Evolutionary conservation across 1,284 basidiomycete genomes (phyloP).

Genomic region (Stereum hirsutum): DNA sequence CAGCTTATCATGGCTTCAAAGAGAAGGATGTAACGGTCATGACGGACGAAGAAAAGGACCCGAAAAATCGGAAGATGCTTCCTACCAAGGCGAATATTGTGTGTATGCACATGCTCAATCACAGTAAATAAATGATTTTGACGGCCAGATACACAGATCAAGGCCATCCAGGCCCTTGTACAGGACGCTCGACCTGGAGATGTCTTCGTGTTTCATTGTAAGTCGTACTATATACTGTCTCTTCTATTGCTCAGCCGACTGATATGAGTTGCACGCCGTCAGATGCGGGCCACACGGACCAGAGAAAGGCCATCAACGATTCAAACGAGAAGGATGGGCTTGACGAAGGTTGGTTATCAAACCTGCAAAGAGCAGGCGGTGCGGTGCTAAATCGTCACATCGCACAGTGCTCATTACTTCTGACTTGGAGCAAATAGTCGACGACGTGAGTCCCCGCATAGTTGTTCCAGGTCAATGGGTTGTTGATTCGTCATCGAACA

Average conservation of each 20-base stretch:
- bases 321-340: background rate
- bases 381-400: background rate
- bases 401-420: background rate
- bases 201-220: background rate
- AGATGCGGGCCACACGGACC: background rate
- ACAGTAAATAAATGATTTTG: background rate
- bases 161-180: background rate
- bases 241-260: background rate
- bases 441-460: background rate
- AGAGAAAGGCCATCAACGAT: background rate
- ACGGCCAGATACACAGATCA: background rate
- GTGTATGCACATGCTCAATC: background rate
- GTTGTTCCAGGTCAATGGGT: background rate
- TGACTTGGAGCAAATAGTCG: background rate
- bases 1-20: background rate
- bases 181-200: background rate
- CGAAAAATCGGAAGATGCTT: too few species aligned
- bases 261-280: background rate
- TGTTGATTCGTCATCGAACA: background rate
- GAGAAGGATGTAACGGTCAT: background rate
- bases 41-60: background rate
- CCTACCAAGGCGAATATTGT: background rate
- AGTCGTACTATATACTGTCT: background rate
- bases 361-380: background rate
- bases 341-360: background rate